Conservation (phyloP, 176 grass and related monocot genomes). For the Eleusine indica region DNA sequence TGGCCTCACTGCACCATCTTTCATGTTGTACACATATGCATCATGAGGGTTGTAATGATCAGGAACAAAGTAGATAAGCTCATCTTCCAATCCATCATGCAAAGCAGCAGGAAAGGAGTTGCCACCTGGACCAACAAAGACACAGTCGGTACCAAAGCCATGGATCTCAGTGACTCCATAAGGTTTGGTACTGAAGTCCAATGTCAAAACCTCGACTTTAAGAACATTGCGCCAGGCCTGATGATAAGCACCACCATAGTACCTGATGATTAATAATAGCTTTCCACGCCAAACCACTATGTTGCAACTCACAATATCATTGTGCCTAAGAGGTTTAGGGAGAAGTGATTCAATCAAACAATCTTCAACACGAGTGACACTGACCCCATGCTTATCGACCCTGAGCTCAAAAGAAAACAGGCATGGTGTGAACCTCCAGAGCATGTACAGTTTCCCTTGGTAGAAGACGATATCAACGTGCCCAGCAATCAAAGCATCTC, state of each 20-base stretch:
- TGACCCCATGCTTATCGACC: not conserved
- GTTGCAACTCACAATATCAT: not conserved
- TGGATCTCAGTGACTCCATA: constrained; percentile 12
- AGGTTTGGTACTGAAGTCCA: constrained; percentile 38
- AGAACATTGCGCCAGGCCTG: not conserved
- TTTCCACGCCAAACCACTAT: constrained; percentile 25
- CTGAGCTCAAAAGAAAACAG: not conserved
- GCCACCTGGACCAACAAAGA: constrained; percentile 15
- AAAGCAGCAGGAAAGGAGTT: constrained; percentile 34
- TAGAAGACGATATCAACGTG: not conserved
- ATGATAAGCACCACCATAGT: not conserved
- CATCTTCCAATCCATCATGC: constrained; percentile 12
- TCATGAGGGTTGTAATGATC: not conserved
- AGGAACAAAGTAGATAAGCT: constrained; percentile 24
- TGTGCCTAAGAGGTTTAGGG: not conserved
- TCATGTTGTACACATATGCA: constrained; percentile 1
- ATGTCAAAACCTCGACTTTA: constrained; percentile 19
- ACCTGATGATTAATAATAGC: constrained; percentile 28
- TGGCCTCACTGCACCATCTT: not conserved
- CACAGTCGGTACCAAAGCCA: constrained; percentile 20
- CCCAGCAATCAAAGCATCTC: fast-evolving
- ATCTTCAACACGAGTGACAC: not conserved
- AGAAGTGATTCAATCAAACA: not conserved
- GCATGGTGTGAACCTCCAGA: not conserved
- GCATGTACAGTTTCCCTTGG: constrained; percentile 27